Evolutionary conservation across 257 asterid genomes (phyloP).

Genomic region (Scutellaria minor): DNA sequence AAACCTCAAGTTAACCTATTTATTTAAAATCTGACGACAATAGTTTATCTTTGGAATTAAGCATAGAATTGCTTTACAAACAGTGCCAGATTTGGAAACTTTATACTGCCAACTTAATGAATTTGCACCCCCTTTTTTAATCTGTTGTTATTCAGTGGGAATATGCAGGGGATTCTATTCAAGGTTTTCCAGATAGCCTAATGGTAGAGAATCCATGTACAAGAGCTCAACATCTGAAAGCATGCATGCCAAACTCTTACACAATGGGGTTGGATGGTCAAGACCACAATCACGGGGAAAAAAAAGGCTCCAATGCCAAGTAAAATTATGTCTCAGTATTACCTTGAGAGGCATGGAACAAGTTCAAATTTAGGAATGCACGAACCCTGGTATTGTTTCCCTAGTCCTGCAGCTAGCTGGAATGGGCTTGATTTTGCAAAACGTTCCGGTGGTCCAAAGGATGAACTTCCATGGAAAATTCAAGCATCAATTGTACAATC

Average conservation of each 20-base stretch:
- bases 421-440: constrained; percentile 70
- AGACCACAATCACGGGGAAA: constrained; percentile 78
- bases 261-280: constrained; percentile 89
- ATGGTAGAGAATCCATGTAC: constrained; percentile 52
- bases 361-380: constrained; percentile 55
- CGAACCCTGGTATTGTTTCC: constrained; percentile 98
- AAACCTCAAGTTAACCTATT: neutral
- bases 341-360: constrained; percentile 52
- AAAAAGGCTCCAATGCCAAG: constrained; percentile 45
- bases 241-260: constrained; percentile 67
- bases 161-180: constrained; percentile 65
- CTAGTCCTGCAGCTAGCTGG: constrained; percentile 74
- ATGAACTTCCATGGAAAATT: constrained; percentile 95
- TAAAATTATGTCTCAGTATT: constrained; percentile 43
- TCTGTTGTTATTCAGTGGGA: constrained; percentile 79
- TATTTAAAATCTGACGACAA: constrained; percentile 7
- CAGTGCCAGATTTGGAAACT: neutral
- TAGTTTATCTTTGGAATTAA: constrained; percentile 11
- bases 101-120: constrained; percentile 25
- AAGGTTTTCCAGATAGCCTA: constrained; percentile 55
- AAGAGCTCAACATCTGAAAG: constrained; percentile 59
- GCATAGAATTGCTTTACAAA: constrained; percentile 15
- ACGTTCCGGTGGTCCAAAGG: constrained; percentile 80
- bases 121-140: constrained; percentile 36
- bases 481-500: constrained; percentile 86